A percentile compares a stretch with the other conserved stretches of the same genome.
Evolutionary conservation across 768 basidiomycete genomes (phyloP).

Genomic region (Leucosporidium creatinivorum): DNA sequence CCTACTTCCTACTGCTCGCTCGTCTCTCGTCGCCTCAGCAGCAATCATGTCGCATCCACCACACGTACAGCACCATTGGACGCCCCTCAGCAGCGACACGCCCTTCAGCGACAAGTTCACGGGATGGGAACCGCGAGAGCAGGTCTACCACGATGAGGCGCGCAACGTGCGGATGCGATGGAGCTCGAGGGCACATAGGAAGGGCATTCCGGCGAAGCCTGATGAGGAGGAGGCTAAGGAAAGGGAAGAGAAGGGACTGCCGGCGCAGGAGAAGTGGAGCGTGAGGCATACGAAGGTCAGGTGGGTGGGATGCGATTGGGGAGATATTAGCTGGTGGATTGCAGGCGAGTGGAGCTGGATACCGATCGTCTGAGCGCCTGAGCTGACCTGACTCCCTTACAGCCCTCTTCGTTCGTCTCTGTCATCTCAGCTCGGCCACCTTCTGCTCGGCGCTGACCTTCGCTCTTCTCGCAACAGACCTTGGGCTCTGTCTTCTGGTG

Average conservation of each 20-base stretch:
- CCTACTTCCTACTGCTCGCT: too few relatives aligned
- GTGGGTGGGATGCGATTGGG: conserved; percentile 6
- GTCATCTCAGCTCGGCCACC: not conserved
- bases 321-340: conserved; percentile 25
- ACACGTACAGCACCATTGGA: too few relatives aligned
- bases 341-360: not conserved
- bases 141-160: not conserved
- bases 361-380: not conserved
- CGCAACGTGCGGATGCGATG: conserved; percentile 7
- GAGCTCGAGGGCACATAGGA: conserved; percentile 6
- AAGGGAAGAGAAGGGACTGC: not conserved
- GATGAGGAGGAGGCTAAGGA: too few relatives aligned
- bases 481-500: conserved; percentile 34
- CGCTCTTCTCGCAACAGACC: not conserved
- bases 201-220: conserved; percentile 6
- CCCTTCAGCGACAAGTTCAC: too few relatives aligned
- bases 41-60: too few relatives aligned
- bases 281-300: not conserved
- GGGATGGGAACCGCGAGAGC: too few relatives aligned
- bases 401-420: not conserved
- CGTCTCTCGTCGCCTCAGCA: too few relatives aligned
- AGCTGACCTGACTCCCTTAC: not conserved
- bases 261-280: too few relatives aligned
- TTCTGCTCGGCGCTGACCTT: not conserved
- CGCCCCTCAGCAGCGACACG: too few relatives aligned